Evolutionary conservation across 1,139 yeast genomes (phyloP), one percentile per base, ranked within the genome.

Genomic region (Waltiozyma sp.): DNA sequence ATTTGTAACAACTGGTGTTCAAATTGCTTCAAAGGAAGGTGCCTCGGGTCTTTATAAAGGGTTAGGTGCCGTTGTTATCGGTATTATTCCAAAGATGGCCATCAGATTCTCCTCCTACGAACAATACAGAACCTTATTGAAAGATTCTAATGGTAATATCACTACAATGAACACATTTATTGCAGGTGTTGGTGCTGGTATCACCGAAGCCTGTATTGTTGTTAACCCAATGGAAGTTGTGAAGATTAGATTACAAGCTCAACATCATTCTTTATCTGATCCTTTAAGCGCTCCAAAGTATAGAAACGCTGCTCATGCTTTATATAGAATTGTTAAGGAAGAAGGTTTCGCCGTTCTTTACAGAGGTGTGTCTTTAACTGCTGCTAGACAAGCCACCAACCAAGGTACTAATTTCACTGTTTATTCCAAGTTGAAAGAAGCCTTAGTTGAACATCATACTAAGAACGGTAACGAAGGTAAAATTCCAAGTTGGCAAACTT

Each of bases 401-500:
- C 98, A 91, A 67, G 98, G 97, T 70, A 97, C 94, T 42, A 91
- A 91, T 68, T 91, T 91, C 66, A 89, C 97, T 8, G 95, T 88
- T 24, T 91, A 89, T 69, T 85, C 96, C 24, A 83, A 84, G 63
- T 67, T 89, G 54, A 87, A 81, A 64, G 82, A 80, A 56, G 69
- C 64, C 54, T 73, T 88, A 55, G 84, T 77, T 60, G 76, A 73
- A 34, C 74, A 80, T 55, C 89, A 88, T 56, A 65, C 73, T 42
- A 61, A 72, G 36, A 70, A 72, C 40, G 58, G 58, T 28, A 51
- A 53, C 43, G 45, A 46, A 38, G 59, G 59, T 41, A 57, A 59
- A 41, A 75, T 91, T 51, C 96, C 98, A 45, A 72, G 93, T 35
- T 89, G 94, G 88, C 95, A 91, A 69, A 91, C 97, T 37, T 87